phyloP scores from a whole-genome alignment of 495 filamentous ascomycete genomes.

The Podospora bellae-mahoneyi region DNA sequence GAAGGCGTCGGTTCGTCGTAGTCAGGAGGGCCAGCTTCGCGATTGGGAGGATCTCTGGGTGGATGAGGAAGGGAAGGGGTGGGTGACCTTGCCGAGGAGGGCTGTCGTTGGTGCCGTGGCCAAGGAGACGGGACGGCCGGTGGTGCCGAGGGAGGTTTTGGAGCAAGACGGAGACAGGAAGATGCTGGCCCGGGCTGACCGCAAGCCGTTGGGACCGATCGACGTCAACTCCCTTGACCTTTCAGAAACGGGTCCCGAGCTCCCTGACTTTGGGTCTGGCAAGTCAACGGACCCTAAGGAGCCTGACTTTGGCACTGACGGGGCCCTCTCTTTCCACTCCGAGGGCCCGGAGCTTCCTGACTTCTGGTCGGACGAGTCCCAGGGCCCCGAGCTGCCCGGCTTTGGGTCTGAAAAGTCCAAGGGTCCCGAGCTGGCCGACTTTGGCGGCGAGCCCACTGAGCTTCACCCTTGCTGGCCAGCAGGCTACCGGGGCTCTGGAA shows the following conservation, averaged over 20 bases:
- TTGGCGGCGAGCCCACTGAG: background rate
- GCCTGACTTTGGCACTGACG: no score
- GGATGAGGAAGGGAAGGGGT: background rate
- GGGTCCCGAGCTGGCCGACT: background rate
- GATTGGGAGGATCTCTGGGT: background rate
- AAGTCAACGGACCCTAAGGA: no score
- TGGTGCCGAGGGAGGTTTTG: background rate
- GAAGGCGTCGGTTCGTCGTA: no score
- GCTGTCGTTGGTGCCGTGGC: background rate
- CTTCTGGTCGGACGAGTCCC: background rate
- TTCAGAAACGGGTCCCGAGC: no score
- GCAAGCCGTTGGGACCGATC: background rate
- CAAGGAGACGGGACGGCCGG: background rate
- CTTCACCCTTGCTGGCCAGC: background rate
- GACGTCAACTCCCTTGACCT: no score
- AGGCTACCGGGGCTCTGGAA: background rate
- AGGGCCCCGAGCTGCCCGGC: background rate
- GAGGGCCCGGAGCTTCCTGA: background rate
- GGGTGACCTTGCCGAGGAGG: background rate
- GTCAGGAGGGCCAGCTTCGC: no score
- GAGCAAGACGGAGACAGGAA: background rate
- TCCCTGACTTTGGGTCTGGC: no score
- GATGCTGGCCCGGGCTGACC: background rate
- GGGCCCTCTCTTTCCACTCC: no score
- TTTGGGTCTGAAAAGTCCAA: background rate